Evolutionary conservation across 192 early-diverging fungal species (phyloP).

Genomic region (Gonapodya sp.): DNA sequence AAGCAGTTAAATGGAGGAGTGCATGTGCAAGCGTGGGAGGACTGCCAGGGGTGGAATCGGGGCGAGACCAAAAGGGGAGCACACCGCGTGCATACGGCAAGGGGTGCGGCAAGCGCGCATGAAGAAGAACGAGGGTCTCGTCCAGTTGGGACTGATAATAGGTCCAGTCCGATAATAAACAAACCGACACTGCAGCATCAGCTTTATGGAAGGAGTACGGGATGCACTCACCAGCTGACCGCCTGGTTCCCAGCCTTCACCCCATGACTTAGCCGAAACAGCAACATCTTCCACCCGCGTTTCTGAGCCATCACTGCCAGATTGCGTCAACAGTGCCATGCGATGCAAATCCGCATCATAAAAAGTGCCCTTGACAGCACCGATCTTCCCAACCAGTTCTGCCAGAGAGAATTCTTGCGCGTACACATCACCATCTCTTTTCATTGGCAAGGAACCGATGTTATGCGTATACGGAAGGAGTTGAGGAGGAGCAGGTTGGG

Average conservation of each 20-base stretch:
- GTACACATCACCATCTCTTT: neutral
- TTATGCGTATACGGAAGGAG: no score
- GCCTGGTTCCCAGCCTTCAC: neutral
- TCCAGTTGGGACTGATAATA: neutral
- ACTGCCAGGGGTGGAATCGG: neutral
- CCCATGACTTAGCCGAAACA: neutral
- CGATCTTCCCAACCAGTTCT: neutral
- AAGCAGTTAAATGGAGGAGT: neutral
- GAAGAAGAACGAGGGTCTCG: neutral
- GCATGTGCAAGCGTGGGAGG: neutral
- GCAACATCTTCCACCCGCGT: no score
- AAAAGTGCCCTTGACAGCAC: neutral
- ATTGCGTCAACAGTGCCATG: neutral
- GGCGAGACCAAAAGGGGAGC: neutral
- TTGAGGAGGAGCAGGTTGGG: no score
- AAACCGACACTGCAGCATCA: neutral
- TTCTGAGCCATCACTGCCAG: neutral
- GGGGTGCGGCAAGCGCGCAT: neutral
- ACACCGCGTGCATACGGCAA: neutral
- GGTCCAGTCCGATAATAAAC: no score
- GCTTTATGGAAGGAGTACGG: neutral
- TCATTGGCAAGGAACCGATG: no score
- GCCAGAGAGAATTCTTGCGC: neutral
- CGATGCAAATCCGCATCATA: neutral
- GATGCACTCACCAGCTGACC: neutral